Conservation (phyloP, 805 yeast species). For the Metschnikowia proteae region DNA sequence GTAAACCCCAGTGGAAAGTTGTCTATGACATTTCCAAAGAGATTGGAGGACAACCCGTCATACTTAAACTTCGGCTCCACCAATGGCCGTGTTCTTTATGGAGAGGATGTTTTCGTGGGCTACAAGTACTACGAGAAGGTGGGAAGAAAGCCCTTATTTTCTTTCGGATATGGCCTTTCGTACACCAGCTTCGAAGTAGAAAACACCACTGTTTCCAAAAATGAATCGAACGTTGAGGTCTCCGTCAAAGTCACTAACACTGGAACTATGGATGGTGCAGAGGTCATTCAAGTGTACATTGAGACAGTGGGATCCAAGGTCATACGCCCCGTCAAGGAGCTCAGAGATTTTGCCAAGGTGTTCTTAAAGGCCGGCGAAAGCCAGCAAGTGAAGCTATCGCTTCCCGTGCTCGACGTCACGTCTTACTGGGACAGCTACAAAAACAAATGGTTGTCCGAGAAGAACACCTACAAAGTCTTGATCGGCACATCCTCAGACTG, state of each 20-base stretch:
- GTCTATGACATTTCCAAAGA: constrained; percentile 24
- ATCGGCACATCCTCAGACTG: constrained; percentile 21
- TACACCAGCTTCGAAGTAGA: constrained; percentile 24
- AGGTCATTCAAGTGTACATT: constrained; percentile 29
- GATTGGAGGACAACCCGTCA: constrained; percentile 26
- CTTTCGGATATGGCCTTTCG: constrained; percentile 33
- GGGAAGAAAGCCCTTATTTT: constrained; percentile 25
- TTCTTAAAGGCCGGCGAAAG: constrained; percentile 18
- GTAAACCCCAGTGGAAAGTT: constrained; percentile 31
- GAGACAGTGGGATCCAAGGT: constrained; percentile 18
- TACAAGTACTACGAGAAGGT: constrained; percentile 31
- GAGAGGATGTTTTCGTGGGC: constrained; percentile 33
- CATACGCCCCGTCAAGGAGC: constrained; percentile 26
- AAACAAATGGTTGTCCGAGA: constrained; percentile 25
- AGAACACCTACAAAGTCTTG: constrained; percentile 23
- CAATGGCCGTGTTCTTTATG: constrained; percentile 31
- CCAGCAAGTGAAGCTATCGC: constrained; percentile 14
- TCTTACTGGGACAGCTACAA: constrained; percentile 30
- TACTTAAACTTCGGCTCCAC: constrained; percentile 28
- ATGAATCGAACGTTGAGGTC: constrained; percentile 17
- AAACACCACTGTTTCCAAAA: constrained; percentile 14
- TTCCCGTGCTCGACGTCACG: constrained; percentile 25
- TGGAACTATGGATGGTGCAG: constrained; percentile 25
- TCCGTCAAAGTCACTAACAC: constrained; percentile 22
- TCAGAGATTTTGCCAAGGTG: constrained; percentile 30